A percentile compares a stretch with the other conserved stretches of the same genome.
These are phyloP conservation scores for Neurospora sp. DNA, from an alignment of 495 filamentous ascomycete species.

Conservation along the genomic window DNA sequence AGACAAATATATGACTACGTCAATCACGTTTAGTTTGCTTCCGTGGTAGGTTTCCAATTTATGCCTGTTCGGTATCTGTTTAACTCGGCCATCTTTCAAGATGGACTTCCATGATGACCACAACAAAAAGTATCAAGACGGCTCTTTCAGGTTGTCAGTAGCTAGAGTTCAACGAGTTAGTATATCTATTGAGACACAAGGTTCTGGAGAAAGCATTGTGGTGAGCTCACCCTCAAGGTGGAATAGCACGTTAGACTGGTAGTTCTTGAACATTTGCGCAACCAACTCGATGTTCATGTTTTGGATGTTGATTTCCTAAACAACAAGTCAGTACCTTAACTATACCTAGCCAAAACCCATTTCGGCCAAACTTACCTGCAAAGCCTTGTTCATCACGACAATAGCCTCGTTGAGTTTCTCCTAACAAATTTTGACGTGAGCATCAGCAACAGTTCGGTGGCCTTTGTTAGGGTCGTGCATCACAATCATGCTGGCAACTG, in stretches of 20 bases:
- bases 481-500: neutral
- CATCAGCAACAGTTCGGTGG: neutral
- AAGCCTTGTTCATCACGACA: constrained; percentile 79
- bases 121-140: constrained; percentile 39
- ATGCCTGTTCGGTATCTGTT: neutral
- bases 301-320: constrained; percentile 88
- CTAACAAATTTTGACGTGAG: constrained; percentile 32
- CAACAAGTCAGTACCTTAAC: neutral
- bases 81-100: neutral
- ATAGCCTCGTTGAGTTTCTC: constrained; percentile 97
- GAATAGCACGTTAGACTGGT: constrained; percentile 94
- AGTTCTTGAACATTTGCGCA: constrained; percentile 99
- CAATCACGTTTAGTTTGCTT: neutral
- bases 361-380: constrained; percentile 51
- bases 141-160: constrained; percentile 77
- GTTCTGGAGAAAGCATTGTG: neutral
- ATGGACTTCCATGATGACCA: neutral
- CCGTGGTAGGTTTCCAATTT: neutral
- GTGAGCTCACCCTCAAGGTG: constrained; percentile 74
- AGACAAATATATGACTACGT: no score
- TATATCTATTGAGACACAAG: neutral
- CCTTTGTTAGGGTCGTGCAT: constrained; percentile 5
- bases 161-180: constrained; percentile 36
- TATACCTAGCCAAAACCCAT: neutral
- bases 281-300: constrained; percentile 98